Base-by-base conservation (phyloP, 2,329 filamentous ascomycete genomes). In the Bipolaris sorokiniana region DNA sequence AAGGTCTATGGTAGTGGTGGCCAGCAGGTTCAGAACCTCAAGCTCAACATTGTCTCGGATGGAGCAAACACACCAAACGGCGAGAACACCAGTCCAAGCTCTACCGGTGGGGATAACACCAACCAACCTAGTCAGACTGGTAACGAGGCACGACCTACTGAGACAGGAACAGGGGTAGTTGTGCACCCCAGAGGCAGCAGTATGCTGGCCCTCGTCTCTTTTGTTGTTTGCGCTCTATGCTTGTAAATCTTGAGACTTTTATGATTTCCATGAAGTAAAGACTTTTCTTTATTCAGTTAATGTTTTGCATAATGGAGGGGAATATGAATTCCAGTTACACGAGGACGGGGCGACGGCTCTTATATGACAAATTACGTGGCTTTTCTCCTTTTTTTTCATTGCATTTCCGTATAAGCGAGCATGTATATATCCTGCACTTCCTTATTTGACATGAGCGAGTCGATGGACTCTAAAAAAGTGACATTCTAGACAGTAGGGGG, bases 1-100 rank as follows among this genome's bases (percentile, higher is more conserved):
- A 80, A 79, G 2, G 83, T 97, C 13, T 84, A 83, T 66, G 79
- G 80, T 42, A 78, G 77, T 64, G 81, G 81, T 42, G 86, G 87
- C 49, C 76, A 77, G 62, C 76, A 85, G 61, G 83, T 97, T 67
- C 80, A 83, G 48, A 83, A 86, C 65, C 84, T 91, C 64, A 82
- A 82, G 34, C 85, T 92, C 65, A 83, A 78, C 50, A 74, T 81
- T 11, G 72, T 87, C 48, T 61, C 76, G 9, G 82, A 83, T 54
- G 73, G 82, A 60, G 81, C 80, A 71, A 89, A 89, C 68, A 75
- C 77, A 16, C 86, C 86, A 5, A 68, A 67, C n/a, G 81, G 81
- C 33, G 74, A 78, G 52, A 69, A 53, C 31, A 70, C 70, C 11
- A 72, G 57, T 40, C 61, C 64, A 6, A 64, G 51, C 48, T 37